A percentile compares a stretch with the other conserved stretches of the same genome.
phyloP scores from a whole-genome alignment of 2,329 filamentous ascomycete genomes.

The Fusarium sp. region DNA sequence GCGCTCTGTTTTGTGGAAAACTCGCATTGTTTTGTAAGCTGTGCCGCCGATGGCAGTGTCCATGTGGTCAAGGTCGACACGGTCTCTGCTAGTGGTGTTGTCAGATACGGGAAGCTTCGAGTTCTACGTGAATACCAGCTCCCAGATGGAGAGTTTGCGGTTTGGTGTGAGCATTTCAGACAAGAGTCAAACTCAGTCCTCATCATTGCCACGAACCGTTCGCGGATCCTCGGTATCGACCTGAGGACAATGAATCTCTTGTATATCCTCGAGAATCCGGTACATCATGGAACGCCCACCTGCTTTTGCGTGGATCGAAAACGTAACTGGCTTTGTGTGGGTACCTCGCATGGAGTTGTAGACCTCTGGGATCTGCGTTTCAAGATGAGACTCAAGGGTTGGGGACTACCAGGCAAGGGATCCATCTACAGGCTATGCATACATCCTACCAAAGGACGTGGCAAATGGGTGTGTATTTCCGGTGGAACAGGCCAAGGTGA shows the following conservation, averaged over 20 bases:
- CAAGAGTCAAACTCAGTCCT: constrained; percentile 83
- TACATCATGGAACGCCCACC: constrained; percentile 90
- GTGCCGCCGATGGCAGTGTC: constrained; percentile 87
- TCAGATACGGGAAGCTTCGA: constrained; percentile 80
- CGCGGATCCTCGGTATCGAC: constrained; percentile 84
- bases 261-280: constrained; percentile 83
- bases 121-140: constrained; percentile 84
- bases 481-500: constrained; percentile 89
- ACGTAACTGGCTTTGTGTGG: constrained; percentile 89
- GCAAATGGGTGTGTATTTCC: constrained; percentile 86
- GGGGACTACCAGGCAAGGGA: constrained; percentile 84
- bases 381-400: constrained; percentile 83
- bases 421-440: constrained; percentile 82
- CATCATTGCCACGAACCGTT: constrained; percentile 85
- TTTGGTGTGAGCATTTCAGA: constrained; percentile 94
- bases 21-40: constrained; percentile 92
- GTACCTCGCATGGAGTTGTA: constrained; percentile 91
- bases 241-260: constrained; percentile 85
- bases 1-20: constrained; percentile 91
- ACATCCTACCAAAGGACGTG: constrained; percentile 80
- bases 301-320: constrained; percentile 89
- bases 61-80: constrained; percentile 85
- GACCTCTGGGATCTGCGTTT: constrained; percentile 98
- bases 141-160: constrained; percentile 75
- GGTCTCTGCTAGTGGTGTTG: constrained; percentile 56